Base-by-base conservation (phyloP, 306 rosid genomes). In the Herpetospermum pedunculosum region DNA sequence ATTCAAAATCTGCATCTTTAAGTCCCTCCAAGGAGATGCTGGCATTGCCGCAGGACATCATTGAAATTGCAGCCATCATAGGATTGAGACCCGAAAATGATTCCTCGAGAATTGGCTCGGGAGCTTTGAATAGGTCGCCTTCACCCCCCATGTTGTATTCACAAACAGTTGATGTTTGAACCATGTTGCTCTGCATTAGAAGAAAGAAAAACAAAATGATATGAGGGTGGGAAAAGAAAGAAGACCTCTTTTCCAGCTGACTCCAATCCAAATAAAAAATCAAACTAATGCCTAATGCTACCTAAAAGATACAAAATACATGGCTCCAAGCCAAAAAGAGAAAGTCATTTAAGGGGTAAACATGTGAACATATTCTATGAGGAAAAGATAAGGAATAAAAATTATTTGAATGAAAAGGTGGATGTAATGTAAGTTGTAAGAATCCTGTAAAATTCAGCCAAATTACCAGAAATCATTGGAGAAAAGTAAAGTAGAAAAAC, bases 121-220 rank as follows among this genome's bases (percentile, higher is more conserved):
- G 99, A 55, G 99, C 99, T 80, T 89, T 89, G 82, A 95, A 95
- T 47, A 95, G 86, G 81, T 95, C 99, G 38, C 99, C 97, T 75
- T 95, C 97, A 49, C 84, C 96, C 68, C 92, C 96, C 83, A 87
- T 80, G 83, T 91, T 97, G 80, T 87, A 94, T 55, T 95, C 97
- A 3, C 83, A 85, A 73, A 95, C 84, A 76, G 77, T 83, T 75
- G 92, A 89, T 62, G 79, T 74, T 54, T 83, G 88, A 72, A 82
- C 49, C 77, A 85, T 63, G 85, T 82, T 84, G 78, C 85, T 79
- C 97, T 93, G 88, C 81, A 81, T 43, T 65, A 60, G n/a, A 72
- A 72, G 73, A 58, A 71, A 70, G 65, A 58, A 11, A 72, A 48
- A 30, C 19, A 3, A 72, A 50, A 19, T 10, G 26, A 41, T 40